Evolutionary conservation across 2,329 filamentous ascomycete species (phyloP).

Genomic region (Sporothrix globosa): DNA sequence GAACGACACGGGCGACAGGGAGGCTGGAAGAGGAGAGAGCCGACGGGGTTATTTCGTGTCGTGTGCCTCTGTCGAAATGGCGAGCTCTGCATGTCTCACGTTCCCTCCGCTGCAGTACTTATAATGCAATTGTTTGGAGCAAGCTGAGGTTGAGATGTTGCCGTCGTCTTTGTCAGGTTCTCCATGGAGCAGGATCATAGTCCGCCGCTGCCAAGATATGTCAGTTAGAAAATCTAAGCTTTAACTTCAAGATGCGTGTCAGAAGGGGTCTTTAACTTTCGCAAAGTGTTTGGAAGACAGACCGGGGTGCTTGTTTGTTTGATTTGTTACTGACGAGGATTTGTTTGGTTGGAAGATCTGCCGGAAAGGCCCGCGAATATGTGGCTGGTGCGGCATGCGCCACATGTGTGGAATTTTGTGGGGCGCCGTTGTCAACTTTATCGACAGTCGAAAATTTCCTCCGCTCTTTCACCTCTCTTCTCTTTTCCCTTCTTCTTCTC

Average conservation of each 20-base stretch:
- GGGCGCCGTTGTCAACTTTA: not conserved
- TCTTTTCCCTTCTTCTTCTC: slow-evolving; percentile 19
- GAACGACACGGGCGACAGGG: not conserved
- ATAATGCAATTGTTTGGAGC: not conserved
- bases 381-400: slow-evolving; percentile 25
- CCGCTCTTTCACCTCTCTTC: not conserved
- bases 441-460: slow-evolving; percentile 23
- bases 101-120: not conserved
- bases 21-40: no score
- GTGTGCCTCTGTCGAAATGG: not conserved
- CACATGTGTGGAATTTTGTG: slow-evolving; percentile 5
- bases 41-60: not conserved
- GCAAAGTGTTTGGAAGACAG: no score
- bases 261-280: no score
- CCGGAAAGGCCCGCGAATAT: slow-evolving; percentile 3
- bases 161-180: not conserved
- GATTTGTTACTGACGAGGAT: not conserved
- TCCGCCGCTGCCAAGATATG: not conserved
- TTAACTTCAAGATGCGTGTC: not conserved
- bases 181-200: not conserved
- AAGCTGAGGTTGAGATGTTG: not conserved
- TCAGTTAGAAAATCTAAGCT: not conserved
- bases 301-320: no score
- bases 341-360: slow-evolving; percentile 1
- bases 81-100: not conserved